Evolutionary conservation across 371 early-diverging fungal species (phyloP).

Genomic region (Circinella umbellata): DNA sequence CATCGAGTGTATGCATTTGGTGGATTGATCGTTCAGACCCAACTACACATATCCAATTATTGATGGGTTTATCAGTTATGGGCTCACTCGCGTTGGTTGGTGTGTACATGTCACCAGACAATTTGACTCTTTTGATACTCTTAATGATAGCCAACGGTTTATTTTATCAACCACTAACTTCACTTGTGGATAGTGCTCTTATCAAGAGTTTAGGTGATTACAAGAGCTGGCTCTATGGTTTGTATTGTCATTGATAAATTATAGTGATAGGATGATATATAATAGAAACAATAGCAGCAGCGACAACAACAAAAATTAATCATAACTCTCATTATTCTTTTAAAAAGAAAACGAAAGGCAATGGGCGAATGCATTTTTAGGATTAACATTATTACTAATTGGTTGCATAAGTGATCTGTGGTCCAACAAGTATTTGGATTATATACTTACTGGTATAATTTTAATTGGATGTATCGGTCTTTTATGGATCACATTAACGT

Average conservation of each 20-base stretch:
- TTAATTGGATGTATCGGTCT: neutral
- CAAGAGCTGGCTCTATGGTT: constrained; percentile 41
- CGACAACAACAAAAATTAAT: neutral
- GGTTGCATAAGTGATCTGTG: constrained; percentile 9
- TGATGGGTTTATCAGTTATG: constrained; percentile 10
- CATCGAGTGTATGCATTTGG: constrained; percentile 11
- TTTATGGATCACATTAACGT: neutral
- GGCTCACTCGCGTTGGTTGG: constrained; percentile 7
- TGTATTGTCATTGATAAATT: constrained; percentile 8
- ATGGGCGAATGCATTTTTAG: constrained; percentile 15
- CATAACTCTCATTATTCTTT: neutral
- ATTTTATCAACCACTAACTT: constrained; percentile 36
- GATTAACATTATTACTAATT: neutral
- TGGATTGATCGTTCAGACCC: constrained; percentile 16
- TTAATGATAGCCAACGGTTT: constrained; percentile 22
- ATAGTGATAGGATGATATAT: neutral
- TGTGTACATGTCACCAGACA: constrained; percentile 5
- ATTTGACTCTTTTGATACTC: constrained; percentile 1
- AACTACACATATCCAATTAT: constrained; percentile 2
- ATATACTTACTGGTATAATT: neutral
- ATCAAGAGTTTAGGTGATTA: constrained; percentile 42
- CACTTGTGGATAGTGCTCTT: constrained; percentile 31
- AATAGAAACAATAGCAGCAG: too few species aligned
- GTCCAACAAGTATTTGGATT: neutral
- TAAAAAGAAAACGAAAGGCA: constrained; percentile 11